These are phyloP conservation scores for Zychaea mexicana DNA, from an alignment of 371 early-diverging fungal genomes.

Conservation along the genomic window DNA sequence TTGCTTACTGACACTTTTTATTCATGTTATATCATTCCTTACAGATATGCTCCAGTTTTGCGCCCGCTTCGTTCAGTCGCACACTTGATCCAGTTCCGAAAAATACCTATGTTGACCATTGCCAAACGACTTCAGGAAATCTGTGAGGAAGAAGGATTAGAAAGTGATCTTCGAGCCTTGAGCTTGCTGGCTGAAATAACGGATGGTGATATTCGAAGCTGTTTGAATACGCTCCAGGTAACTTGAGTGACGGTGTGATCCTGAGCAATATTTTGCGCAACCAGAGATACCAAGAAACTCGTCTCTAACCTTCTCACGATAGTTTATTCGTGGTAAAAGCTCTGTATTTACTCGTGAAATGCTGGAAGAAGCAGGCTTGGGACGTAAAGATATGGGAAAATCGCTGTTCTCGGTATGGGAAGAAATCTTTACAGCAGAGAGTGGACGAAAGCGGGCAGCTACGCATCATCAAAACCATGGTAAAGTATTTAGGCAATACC, in stretches of 20 bases:
- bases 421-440: conserved; percentile 64
- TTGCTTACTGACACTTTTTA: not conserved
- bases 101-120: conserved; percentile 68
- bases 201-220: conserved; percentile 86
- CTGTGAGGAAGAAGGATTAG: conserved; percentile 78
- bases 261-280: not conserved
- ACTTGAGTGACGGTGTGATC: not conserved
- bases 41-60: conserved; percentile 84
- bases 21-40: not conserved
- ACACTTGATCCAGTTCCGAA: conserved; percentile 67
- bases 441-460: conserved; percentile 21
- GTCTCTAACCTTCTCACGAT: not conserved
- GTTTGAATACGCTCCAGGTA: conserved; percentile 90
- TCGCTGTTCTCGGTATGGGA: conserved; percentile 83
- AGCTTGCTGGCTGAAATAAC: conserved; percentile 74
- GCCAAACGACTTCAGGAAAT: conserved; percentile 80
- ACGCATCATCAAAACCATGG: conserved; percentile 1
- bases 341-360: conserved; percentile 56
- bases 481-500: too few relatives aligned
- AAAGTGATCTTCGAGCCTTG: conserved; percentile 76
- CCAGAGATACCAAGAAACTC: not conserved
- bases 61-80: conserved; percentile 84
- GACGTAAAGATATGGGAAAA: conserved; percentile 82
- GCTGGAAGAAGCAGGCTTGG: conserved; percentile 58
- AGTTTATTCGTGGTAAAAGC: conserved; percentile 50